Evolutionary conservation across 2,329 filamentous ascomycete species (phyloP).

Genomic region (Alternaria metachromatica): DNA sequence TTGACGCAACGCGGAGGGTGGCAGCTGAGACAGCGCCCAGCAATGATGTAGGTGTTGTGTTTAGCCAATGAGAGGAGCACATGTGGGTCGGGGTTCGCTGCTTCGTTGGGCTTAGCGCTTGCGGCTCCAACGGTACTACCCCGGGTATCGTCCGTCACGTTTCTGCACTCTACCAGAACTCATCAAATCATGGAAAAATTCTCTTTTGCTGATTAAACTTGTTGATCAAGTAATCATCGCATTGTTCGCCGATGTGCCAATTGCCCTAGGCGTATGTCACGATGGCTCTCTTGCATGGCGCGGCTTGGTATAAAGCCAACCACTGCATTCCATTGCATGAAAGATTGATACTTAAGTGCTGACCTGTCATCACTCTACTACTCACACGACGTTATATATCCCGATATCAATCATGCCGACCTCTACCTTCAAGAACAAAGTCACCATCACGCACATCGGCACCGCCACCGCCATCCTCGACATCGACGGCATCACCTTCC

Average conservation of each 20-base stretch:
- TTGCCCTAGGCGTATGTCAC: not conserved
- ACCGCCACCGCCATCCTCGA: slow-evolving; percentile 59
- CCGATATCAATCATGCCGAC: not conserved
- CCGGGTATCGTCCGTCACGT: not conserved
- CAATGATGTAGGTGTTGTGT: not conserved
- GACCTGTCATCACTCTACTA: not conserved
- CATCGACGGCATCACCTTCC: slow-evolving; percentile 25
- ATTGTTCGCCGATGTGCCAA: not conserved
- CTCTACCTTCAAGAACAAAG: slow-evolving; percentile 17
- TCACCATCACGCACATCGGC: slow-evolving; percentile 55
- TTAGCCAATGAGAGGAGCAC: not conserved
- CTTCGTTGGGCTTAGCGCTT: not conserved
- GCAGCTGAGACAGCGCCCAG: not conserved
- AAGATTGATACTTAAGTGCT: not conserved
- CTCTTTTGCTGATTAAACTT: not conserved
- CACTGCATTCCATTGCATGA: not conserved
- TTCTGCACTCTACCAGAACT: not conserved
- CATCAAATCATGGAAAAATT: not conserved
- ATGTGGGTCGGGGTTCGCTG: not conserved
- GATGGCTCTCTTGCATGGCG: not conserved
- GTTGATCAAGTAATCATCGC: not conserved
- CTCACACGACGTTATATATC: accelerated
- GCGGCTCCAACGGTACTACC: not conserved
- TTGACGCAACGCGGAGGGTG: not conserved
- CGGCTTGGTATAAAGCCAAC: not conserved